These are phyloP conservation scores for Fusarium verrucosum DNA, from an alignment of 2,329 filamentous ascomycete species.

Conservation along the genomic window DNA sequence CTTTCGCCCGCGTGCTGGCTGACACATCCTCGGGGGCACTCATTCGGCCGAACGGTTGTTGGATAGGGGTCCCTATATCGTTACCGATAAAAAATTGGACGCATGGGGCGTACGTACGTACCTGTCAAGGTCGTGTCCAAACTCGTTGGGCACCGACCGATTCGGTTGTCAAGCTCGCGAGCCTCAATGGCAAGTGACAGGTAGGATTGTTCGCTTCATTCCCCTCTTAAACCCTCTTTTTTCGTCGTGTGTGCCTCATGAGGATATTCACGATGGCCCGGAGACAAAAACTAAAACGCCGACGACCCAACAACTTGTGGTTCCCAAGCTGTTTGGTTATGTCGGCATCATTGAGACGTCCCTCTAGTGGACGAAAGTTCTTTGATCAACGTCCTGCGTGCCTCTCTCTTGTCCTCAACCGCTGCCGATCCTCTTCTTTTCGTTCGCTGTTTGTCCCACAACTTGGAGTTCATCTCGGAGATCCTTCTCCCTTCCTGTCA, in stretches of 20 bases:
- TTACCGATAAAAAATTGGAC: slow-evolving; percentile 19
- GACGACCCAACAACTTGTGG: slow-evolving; percentile 23
- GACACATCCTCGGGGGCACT: slow-evolving; percentile 24
- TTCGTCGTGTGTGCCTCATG: slow-evolving; percentile 9
- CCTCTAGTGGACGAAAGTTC: slow-evolving; percentile 2
- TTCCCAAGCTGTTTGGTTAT: background rate
- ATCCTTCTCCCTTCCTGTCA: slow-evolving; percentile 33
- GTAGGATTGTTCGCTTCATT: slow-evolving; percentile 20
- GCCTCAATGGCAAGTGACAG: slow-evolving; percentile 13
- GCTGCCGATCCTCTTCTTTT: slow-evolving; percentile 34
- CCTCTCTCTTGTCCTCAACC: slow-evolving; percentile 31
- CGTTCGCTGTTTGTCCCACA: slow-evolving; percentile 26
- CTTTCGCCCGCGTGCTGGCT: slow-evolving; percentile 7
- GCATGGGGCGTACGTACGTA: slow-evolving; percentile 20
- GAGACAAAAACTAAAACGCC: slow-evolving; percentile 24
- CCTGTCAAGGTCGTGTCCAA: slow-evolving; percentile 25
- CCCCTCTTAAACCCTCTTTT: slow-evolving; percentile 10
- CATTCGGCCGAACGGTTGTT: slow-evolving; percentile 34
- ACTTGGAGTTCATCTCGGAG: slow-evolving; percentile 30
- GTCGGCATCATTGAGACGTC: slow-evolving; percentile 10
- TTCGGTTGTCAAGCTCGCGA: slow-evolving; percentile 12
- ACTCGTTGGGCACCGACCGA: slow-evolving; percentile 20
- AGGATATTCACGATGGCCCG: slow-evolving; percentile 33
- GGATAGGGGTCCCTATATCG: slow-evolving; percentile 27
- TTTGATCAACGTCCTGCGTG: slow-evolving; percentile 34